Percentiles rank a stretch among this genome's conserved stretches.
phyloP scores from a whole-genome alignment of 78 protist species.

The Chrysochromulina parva region DNA sequence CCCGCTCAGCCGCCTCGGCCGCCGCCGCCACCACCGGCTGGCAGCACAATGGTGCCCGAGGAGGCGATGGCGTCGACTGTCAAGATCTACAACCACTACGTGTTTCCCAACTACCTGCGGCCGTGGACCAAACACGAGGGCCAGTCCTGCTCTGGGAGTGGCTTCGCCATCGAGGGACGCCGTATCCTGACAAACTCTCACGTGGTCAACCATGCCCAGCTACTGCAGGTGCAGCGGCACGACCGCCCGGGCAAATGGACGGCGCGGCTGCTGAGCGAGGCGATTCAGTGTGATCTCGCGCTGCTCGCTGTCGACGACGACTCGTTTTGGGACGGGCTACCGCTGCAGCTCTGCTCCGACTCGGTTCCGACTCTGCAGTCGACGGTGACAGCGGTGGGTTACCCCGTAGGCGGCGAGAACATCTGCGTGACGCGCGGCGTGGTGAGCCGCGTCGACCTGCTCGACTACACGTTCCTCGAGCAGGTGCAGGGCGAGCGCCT shows the following conservation, averaged over 20 bases:
- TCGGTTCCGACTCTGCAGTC: neutral
- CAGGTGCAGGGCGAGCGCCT: neutral
- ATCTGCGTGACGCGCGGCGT: slow-evolving; percentile 17
- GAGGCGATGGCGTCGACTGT: too few relatives aligned
- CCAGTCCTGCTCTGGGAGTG: too few relatives aligned
- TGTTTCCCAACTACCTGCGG: too few relatives aligned
- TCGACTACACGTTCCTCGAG: neutral
- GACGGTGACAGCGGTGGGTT: neutral
- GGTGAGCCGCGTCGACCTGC: slow-evolving; percentile 23
- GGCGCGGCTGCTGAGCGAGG: neutral
- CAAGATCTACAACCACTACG: too few relatives aligned
- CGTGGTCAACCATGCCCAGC: neutral
- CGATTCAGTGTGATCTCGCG: slow-evolving; percentile 12
- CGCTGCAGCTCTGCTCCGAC: neutral
- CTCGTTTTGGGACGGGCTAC: neutral
- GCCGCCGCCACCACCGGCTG: too few relatives aligned
- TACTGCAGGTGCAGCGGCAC: neutral
- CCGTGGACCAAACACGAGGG: too few relatives aligned
- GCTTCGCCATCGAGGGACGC: too few relatives aligned
- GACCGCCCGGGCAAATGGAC: neutral
- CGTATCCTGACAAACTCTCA: neutral
- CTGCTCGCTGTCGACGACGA: neutral
- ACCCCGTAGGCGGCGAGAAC: slow-evolving; percentile 22
- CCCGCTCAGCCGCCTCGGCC: too few relatives aligned
- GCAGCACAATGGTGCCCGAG: too few relatives aligned